Evolutionary conservation across 495 filamentous ascomycete genomes (phyloP).

Genomic region (Penicillium odoratum): DNA sequence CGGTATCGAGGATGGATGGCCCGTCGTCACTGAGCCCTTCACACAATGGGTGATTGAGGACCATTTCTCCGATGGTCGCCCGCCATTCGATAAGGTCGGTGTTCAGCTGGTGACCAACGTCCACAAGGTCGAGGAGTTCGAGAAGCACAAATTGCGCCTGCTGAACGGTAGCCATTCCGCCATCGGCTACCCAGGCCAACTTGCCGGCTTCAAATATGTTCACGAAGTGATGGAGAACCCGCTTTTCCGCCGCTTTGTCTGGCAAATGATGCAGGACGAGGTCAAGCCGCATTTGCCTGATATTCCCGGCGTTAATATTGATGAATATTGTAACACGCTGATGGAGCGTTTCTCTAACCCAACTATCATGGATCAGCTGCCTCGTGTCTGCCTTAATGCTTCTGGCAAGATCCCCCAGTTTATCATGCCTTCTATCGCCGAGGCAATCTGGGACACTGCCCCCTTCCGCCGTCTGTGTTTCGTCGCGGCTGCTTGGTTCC

Average conservation of each 20-base stretch:
- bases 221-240: conserved; percentile 49
- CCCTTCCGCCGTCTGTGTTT: conserved; percentile 50
- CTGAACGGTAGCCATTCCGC: conserved; percentile 50
- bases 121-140: conserved; percentile 48
- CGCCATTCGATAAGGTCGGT: conserved; percentile 47
- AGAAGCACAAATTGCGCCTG: conserved; percentile 52
- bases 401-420: conserved; percentile 54
- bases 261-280: conserved; percentile 52
- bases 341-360: conserved; percentile 52
- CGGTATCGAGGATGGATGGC: conserved; percentile 47
- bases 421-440: conserved; percentile 52
- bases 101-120: conserved; percentile 49
- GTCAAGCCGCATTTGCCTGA: conserved; percentile 47
- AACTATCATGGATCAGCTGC: conserved; percentile 50
- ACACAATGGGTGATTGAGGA: conserved; percentile 53
- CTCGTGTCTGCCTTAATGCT: conserved; percentile 47
- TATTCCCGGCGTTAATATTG: conserved; percentile 48
- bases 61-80: conserved; percentile 48
- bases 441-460: conserved; percentile 44
- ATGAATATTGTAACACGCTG: conserved; percentile 47
- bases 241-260: conserved; percentile 38
- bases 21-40: conserved; percentile 51
- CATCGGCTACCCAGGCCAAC: conserved; percentile 44
- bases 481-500: conserved; percentile 49
- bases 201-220: conserved; percentile 48